These are phyloP conservation scores for Fusarium sp. DNA, from an alignment of 2,329 filamentous ascomycete genomes.

Conservation along the genomic window DNA sequence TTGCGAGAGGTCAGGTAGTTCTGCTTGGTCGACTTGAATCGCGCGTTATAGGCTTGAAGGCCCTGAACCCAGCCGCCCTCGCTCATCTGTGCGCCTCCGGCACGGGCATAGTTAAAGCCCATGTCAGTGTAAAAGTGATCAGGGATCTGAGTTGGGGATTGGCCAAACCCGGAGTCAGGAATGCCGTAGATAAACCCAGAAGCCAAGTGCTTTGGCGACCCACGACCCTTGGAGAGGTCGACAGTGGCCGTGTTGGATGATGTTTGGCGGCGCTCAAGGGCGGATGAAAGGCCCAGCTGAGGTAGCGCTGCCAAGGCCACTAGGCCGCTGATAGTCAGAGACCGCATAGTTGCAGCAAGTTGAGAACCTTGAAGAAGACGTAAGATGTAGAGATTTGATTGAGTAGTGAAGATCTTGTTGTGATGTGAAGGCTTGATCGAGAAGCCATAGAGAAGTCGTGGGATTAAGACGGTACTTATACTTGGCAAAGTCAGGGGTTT, in stretches of 20 bases:
- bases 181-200: background rate
- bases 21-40: background rate
- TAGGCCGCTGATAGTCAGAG: background rate
- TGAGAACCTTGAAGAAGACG: background rate
- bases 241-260: background rate
- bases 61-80: background rate
- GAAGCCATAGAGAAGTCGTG: background rate
- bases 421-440: fast-evolving
- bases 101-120: background rate
- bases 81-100: background rate
- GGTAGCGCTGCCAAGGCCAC: background rate
- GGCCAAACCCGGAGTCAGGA: background rate
- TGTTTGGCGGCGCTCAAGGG: background rate
- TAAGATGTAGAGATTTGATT: background rate
- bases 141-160: background rate
- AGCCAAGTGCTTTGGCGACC: background rate
- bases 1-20: background rate
- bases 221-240: background rate
- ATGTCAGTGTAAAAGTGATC: slow-evolving; percentile 5
- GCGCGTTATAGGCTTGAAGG: background rate
- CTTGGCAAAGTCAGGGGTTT: background rate
- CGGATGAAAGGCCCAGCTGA: background rate
- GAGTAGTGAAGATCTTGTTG: background rate
- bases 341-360: background rate
- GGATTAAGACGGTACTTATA: background rate